Conservation (phyloP, 2,329 filamentous ascomycete genomes). For the Blastomyces emzantsi region DNA sequence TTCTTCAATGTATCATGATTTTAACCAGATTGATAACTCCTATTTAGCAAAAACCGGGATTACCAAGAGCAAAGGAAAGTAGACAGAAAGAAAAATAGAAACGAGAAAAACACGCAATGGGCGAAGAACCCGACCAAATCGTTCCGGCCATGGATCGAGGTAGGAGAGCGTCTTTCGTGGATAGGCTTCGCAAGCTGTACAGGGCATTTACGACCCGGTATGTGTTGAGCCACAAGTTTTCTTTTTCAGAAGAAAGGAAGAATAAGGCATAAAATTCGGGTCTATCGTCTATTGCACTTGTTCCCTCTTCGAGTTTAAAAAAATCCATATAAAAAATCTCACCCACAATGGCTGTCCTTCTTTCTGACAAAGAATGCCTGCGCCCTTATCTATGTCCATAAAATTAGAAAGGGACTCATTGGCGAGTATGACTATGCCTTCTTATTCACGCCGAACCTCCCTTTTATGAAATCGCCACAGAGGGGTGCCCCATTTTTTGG, state of each 20-base stretch:
- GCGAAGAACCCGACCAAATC: constrained; percentile 39
- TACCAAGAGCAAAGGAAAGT: background rate
- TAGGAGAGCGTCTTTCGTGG: constrained; percentile 27
- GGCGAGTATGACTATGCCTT: constrained; percentile 86
- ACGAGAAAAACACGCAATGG: background rate
- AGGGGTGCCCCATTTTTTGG: constrained; percentile 60
- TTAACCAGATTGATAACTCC: background rate
- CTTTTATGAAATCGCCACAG: constrained; percentile 61
- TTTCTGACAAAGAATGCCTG: background rate
- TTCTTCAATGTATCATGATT: background rate
- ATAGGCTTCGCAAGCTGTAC: constrained; percentile 27
- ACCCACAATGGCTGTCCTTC: background rate
- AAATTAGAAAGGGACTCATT: constrained; percentile 58
- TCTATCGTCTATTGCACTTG: background rate
- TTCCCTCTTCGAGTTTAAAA: too few relatives aligned
- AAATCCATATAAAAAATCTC: background rate
- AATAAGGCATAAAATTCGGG: background rate
- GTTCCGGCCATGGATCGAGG: constrained; percentile 31
- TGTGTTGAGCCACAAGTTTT: constrained; percentile 8
- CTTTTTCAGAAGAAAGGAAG: background rate
- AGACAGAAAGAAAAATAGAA: background rate
- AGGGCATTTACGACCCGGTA: constrained; percentile 38
- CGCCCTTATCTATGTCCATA: background rate
- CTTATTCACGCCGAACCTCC: constrained; percentile 71
- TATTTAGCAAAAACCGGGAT: background rate